These are phyloP conservation scores for Rhynchosporium agropyri DNA, from an alignment of 2,329 filamentous ascomycete species.

Conservation along the genomic window DNA sequence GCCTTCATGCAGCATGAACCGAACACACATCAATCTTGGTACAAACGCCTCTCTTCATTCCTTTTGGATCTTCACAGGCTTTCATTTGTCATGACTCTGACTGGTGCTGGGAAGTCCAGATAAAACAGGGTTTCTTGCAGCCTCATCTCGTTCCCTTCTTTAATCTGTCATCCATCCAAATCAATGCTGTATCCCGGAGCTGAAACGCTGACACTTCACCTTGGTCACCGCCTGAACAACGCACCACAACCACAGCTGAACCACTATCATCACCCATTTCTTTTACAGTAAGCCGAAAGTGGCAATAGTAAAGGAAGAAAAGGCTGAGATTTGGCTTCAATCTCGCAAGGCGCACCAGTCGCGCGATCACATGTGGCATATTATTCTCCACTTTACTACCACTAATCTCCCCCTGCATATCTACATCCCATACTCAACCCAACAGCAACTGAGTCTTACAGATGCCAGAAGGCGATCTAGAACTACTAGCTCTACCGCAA, in stretches of 20 bases:
- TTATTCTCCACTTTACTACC: background rate
- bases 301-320: background rate
- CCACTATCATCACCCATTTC: conserved; percentile 5
- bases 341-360: conserved; percentile 6
- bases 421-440: conserved; percentile 1
- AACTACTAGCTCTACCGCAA: background rate
- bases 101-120: background rate
- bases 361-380: conserved; percentile 12
- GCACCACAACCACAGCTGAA: conserved; percentile 21
- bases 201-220: conserved; percentile 18
- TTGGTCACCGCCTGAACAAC: conserved; percentile 13
- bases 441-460: background rate
- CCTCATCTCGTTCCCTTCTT: conserved; percentile 13
- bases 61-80: background rate
- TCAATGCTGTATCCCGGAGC: conserved; percentile 1
- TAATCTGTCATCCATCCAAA: conserved; percentile 6
- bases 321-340: background rate
- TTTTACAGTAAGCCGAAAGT: background rate
- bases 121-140: conserved; percentile 7
- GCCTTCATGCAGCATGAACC: conserved; percentile 6
- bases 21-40: conserved; percentile 10
- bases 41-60: conserved; percentile 10
- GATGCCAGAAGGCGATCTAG: background rate
- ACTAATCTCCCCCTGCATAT: conserved; percentile 7
- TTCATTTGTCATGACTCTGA: conserved; percentile 8